These are phyloP conservation scores for Candida sanyaensis DNA, from an alignment of 1,139 yeast species.

Conservation along the genomic window DNA sequence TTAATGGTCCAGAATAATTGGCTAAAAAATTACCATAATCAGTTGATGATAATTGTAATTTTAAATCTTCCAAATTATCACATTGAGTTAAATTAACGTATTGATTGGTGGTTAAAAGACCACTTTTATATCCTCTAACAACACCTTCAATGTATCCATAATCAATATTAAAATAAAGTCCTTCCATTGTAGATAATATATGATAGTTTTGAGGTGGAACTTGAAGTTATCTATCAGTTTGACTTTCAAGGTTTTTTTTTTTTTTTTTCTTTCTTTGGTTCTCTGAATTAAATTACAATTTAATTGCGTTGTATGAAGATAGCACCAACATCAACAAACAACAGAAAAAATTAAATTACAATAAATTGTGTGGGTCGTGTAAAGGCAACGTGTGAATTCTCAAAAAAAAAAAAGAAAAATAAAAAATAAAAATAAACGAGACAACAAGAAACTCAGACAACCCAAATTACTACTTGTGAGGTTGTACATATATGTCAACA, in stretches of 20 bases:
- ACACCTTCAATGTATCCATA: constrained; percentile 92
- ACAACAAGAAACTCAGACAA: no score
- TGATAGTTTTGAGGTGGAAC: not conserved
- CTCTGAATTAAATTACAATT: not conserved
- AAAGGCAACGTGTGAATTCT: not conserved
- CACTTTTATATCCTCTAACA: constrained; percentile 91
- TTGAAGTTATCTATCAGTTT: not conserved
- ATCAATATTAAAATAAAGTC: constrained; percentile 70
- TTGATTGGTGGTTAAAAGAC: constrained; percentile 73
- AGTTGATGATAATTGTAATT: constrained; percentile 90
- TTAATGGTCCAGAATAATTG: constrained; percentile 76
- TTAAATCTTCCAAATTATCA: constrained; percentile 90
- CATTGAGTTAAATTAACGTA: constrained; percentile 94
- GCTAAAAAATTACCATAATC: constrained; percentile 92
- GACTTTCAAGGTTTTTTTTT: not conserved
- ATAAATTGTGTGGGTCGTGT: not conserved
- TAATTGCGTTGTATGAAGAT: not conserved
- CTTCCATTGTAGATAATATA: constrained; percentile 20
- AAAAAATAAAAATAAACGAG: no score
- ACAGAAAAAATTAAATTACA: not conserved
- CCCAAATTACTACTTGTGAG: no score
- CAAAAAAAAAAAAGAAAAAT: no score
- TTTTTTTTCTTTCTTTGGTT: not conserved
- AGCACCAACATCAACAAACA: not conserved
- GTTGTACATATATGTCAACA: no score